These are phyloP conservation scores for Thecaphora frezii DNA, from an alignment of 1,284 basidiomycete species.

Conservation along the genomic window DNA sequence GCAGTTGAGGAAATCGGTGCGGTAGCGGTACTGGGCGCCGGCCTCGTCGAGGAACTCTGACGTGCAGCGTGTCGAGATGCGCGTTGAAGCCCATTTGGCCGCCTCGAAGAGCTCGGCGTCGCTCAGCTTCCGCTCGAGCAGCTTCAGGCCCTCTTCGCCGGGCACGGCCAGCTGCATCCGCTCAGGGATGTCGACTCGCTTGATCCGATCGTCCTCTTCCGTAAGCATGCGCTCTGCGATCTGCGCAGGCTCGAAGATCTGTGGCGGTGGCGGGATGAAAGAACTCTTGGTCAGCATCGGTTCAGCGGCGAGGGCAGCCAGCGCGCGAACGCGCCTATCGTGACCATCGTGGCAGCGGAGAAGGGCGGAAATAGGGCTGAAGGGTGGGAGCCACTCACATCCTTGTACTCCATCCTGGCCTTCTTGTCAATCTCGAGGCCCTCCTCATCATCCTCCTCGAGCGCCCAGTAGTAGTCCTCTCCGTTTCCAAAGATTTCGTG, in stretches of 20 bases:
- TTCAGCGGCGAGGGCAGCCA: neutral
- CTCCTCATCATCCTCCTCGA: slow-evolving; percentile 65
- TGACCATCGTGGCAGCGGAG: no score
- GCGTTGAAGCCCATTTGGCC: slow-evolving; percentile 83
- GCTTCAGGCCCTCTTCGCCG: slow-evolving; percentile 63
- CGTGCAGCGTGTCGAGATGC: slow-evolving; percentile 68
- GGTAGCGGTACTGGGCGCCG: slow-evolving; percentile 67
- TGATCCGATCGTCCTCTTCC: slow-evolving; percentile 84
- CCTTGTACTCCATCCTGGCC: slow-evolving; percentile 73
- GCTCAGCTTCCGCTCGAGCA: slow-evolving; percentile 68
- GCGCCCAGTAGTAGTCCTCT: slow-evolving; percentile 92
- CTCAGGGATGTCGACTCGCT: slow-evolving; percentile 91
- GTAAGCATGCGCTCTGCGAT: slow-evolving; percentile 88
- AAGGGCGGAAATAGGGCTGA: neutral
- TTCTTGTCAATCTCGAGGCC: slow-evolving; percentile 39
- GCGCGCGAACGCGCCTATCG: no score
- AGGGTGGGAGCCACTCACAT: slow-evolving; percentile 66
- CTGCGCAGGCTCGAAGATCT: slow-evolving; percentile 98
- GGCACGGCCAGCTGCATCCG: slow-evolving; percentile 85
- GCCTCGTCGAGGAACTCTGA: slow-evolving; percentile 68
- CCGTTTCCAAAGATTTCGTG: slow-evolving; percentile 96
- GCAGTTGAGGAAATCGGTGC: slow-evolving; percentile 73
- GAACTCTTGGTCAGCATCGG: neutral
- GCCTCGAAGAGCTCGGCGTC: slow-evolving; percentile 77
- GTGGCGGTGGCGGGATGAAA: slow-evolving; percentile 1